These are phyloP conservation scores for Leptomonas seymouri DNA, from an alignment of 208 protist species.

Conservation along the genomic window DNA sequence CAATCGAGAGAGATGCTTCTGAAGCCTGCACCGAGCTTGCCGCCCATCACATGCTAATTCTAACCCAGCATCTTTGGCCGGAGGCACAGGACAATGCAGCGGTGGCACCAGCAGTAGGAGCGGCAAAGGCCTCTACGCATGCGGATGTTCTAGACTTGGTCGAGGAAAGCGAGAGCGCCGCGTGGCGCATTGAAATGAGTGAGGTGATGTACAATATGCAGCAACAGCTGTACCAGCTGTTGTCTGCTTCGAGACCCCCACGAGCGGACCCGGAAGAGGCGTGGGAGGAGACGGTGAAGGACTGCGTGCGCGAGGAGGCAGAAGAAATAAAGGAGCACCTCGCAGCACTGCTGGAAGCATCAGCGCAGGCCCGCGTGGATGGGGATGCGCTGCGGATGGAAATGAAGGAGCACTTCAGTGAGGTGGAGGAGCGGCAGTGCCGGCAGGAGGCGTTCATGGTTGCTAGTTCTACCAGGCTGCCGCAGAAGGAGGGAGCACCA, in stretches of 20 bases:
- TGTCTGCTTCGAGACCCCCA: neutral
- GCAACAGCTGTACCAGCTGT: constrained; percentile 19
- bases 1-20: constrained; percentile 33
- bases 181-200: constrained; percentile 12
- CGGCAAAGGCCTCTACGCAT: neutral
- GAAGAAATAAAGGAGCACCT: constrained; percentile 8
- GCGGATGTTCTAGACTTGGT: constrained; percentile 18
- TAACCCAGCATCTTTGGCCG: neutral
- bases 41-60: neutral
- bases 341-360: constrained; percentile 6
- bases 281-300: neutral
- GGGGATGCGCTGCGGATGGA: constrained; percentile 12
- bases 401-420: constrained; percentile 4
- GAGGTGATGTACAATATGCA: constrained; percentile 14
- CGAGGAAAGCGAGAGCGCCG: constrained; percentile 11
- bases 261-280: neutral
- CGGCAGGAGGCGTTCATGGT: constrained; percentile 20
- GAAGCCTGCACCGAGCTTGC: constrained; percentile 8
- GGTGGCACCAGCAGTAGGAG: neutral
- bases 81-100: neutral
- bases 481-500: neutral
- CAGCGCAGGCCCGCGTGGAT: constrained; percentile 12
- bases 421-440: constrained; percentile 17
- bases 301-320: constrained; percentile 10
- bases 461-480: neutral